Conservation (phyloP, 106 monocot genomes). For the Dendrobium chrysotoxum region DNA sequence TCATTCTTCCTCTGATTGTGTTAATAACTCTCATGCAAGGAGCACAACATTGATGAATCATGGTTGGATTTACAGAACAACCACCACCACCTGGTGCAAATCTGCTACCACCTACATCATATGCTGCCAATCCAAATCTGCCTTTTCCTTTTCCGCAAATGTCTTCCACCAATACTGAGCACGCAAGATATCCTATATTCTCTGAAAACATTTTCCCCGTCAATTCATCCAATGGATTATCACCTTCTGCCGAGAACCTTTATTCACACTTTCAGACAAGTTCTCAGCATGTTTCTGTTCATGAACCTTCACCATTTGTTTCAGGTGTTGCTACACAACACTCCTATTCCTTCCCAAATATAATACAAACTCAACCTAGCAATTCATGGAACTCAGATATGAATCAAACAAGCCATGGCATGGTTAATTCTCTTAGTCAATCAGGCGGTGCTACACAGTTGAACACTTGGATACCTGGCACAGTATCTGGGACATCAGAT, state of each 20-base stretch:
- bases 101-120: constrained; percentile 11
- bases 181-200: constrained; percentile 7
- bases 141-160: neutral
- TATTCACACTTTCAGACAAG: constrained; percentile 10
- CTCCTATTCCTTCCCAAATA: neutral
- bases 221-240: constrained; percentile 8
- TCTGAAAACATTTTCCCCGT: constrained; percentile 13
- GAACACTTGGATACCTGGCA: neutral
- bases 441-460: neutral
- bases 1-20: neutral
- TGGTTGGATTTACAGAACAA: constrained; percentile 13
- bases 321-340: neutral
- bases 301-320: neutral
- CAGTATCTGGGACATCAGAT: constrained; percentile 2
- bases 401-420: neutral
- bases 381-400: neutral
- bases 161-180: neutral
- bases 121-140: constrained; percentile 9
- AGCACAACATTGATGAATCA: neutral
- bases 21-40: neutral
- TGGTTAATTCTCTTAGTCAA: neutral
- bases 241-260: constrained; percentile 5
- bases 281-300: constrained; percentile 1
- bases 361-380: neutral
- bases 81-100: constrained; percentile 28